phyloP scores from a whole-genome alignment of 2,329 filamentous ascomycete species.

The Remersonia thermophila region DNA sequence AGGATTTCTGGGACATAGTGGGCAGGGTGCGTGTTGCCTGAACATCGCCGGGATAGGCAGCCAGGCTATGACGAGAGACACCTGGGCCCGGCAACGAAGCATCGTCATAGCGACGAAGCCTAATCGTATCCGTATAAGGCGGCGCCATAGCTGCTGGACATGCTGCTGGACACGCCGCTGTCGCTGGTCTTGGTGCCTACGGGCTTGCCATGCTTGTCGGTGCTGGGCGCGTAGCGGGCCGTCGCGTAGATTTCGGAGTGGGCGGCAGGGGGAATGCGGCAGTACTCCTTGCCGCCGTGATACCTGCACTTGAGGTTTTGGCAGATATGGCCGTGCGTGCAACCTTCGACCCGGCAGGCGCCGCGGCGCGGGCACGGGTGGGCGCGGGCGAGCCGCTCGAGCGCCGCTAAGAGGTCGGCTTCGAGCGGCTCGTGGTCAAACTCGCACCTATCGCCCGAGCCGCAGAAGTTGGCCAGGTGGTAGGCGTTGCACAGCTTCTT shows the following conservation, averaged over 20 bases:
- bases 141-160: too few relatives aligned
- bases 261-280: constrained; percentile 15
- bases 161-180: too few relatives aligned
- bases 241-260: constrained; percentile 16
- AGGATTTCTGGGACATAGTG: too few relatives aligned
- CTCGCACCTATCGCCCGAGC: constrained; percentile 17
- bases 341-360: constrained; percentile 16
- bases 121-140: too few relatives aligned
- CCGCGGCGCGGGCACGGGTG: constrained; percentile 20
- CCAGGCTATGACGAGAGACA: too few relatives aligned
- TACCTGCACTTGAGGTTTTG: constrained; percentile 21
- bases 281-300: constrained; percentile 21
- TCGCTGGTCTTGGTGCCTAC: too few relatives aligned
- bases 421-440: constrained; percentile 21
- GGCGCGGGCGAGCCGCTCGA: constrained; percentile 20
- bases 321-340: constrained; percentile 22
- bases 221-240: background rate
- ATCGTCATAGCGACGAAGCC: too few relatives aligned
- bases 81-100: too few relatives aligned
- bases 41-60: too few relatives aligned
- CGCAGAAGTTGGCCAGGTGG: constrained; percentile 17
- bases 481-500: constrained; percentile 20
- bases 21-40: too few relatives aligned
- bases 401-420: constrained; percentile 16
- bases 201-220: background rate